A percentile compares a stretch with the other conserved stretches of the same genome.
phyloP scores from a whole-genome alignment of 192 early-diverging fungal species.

The Diversispora epigaea region DNA sequence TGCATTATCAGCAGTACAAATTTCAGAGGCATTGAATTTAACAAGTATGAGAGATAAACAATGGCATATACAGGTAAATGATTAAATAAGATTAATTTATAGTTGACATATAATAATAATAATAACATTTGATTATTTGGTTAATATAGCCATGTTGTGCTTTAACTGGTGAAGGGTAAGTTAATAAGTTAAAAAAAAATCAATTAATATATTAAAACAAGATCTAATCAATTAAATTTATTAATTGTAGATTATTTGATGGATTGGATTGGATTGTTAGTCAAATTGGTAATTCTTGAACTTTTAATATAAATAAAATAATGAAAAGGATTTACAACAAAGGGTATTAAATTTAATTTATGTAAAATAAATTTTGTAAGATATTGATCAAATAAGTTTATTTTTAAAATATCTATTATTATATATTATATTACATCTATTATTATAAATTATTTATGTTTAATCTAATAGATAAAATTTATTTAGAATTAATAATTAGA shows the following conservation, averaged over 20 bases:
- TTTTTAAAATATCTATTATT: too few relatives aligned
- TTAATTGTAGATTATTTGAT: slow-evolving; percentile 49
- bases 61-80: slow-evolving; percentile 68
- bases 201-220: not conserved
- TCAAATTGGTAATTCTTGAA: slow-evolving; percentile 38
- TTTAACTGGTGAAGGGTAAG: slow-evolving; percentile 66
- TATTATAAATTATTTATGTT: too few relatives aligned
- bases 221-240: not conserved
- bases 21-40: slow-evolving; percentile 61
- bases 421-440: too few relatives aligned
- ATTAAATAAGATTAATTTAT: not conserved
- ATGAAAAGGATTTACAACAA: too few relatives aligned
- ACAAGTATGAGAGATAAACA: slow-evolving; percentile 61
- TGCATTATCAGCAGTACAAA: slow-evolving; percentile 59
- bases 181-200: not conserved
- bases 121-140: not conserved
- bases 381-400: too few relatives aligned
- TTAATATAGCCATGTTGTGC: slow-evolving; percentile 59
- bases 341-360: too few relatives aligned
- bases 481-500: too few relatives aligned
- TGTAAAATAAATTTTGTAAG: too few relatives aligned
- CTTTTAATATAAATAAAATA: too few relatives aligned
- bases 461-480: too few relatives aligned
- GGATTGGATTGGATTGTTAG: slow-evolving; percentile 62
- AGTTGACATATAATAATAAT: not conserved